Evolutionary conservation across 2,329 filamentous ascomycete species (phyloP).

Genomic region (Epichloe typhina): DNA sequence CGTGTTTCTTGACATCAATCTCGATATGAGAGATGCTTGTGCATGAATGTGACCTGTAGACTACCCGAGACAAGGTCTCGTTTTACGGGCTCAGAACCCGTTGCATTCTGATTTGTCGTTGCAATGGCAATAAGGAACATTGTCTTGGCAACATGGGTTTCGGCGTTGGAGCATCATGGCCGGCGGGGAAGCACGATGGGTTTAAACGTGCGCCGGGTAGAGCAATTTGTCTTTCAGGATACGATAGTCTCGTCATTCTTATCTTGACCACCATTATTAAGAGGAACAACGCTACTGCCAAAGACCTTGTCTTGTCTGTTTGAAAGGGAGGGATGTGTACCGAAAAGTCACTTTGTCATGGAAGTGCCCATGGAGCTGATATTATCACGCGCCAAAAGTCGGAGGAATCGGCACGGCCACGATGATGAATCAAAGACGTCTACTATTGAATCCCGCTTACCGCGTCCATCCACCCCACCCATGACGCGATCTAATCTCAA

Average conservation of each 20-base stretch:
- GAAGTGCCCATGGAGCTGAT: too few species aligned
- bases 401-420: too few species aligned
- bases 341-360: too few species aligned
- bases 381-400: too few species aligned
- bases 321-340: too few species aligned
- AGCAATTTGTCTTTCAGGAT: constrained; percentile 5
- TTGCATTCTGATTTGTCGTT: neutral
- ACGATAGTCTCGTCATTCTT: constrained; percentile 5
- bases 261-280: constrained; percentile 1
- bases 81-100: neutral
- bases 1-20: neutral
- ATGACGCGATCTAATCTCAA: too few species aligned
- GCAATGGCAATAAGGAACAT: constrained; percentile 1
- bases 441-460: too few species aligned
- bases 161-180: constrained; percentile 9
- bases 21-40: neutral
- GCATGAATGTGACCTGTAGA: neutral
- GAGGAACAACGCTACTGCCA: neutral
- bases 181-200: neutral
- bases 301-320: neutral
- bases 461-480: too few species aligned
- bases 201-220: neutral
- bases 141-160: constrained; percentile 6
- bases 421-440: too few species aligned
- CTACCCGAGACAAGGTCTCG: neutral